phyloP scores from a whole-genome alignment of 495 filamentous ascomycete species.

The Lasiosphaeris hirsuta region DNA sequence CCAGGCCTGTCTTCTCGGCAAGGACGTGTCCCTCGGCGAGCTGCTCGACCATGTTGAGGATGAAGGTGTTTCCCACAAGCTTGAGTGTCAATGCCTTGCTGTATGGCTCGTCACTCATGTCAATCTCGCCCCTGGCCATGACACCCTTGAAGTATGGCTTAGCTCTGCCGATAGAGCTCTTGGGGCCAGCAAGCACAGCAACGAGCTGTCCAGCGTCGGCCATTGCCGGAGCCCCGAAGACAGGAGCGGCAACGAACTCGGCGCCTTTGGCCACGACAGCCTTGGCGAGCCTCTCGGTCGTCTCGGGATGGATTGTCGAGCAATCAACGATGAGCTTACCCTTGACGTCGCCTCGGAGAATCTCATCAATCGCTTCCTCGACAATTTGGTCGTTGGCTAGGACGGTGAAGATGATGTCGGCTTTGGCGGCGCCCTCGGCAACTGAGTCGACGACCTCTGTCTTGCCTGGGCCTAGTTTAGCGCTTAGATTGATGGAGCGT shows the following conservation, averaged over 20 bases:
- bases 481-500: slow-evolving; percentile 54
- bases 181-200: slow-evolving; percentile 71
- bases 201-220: slow-evolving; percentile 73
- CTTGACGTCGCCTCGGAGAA: slow-evolving; percentile 52
- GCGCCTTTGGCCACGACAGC: slow-evolving; percentile 56
- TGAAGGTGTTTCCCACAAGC: slow-evolving; percentile 82
- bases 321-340: slow-evolving; percentile 80
- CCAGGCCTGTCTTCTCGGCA: slow-evolving; percentile 79
- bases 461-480: slow-evolving; percentile 53
- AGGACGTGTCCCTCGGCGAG: slow-evolving; percentile 72
- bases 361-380: slow-evolving; percentile 49
- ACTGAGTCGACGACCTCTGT: slow-evolving; percentile 59
- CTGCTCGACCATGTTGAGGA: slow-evolving; percentile 77
- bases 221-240: slow-evolving; percentile 80
- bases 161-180: slow-evolving; percentile 56
- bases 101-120: slow-evolving; percentile 60
- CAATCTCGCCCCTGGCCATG: slow-evolving; percentile 66
- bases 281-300: slow-evolving; percentile 60
- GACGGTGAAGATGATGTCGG: slow-evolving; percentile 82
- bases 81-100: slow-evolving; percentile 66
- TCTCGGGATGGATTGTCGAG: slow-evolving; percentile 85
- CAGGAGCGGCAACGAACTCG: slow-evolving; percentile 73
- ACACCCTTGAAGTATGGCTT: slow-evolving; percentile 77
- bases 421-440: slow-evolving; percentile 58
- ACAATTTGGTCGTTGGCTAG: slow-evolving; percentile 77